Percentiles rank a stretch among this genome's conserved stretches.
Conservation (phyloP, 2,329 filamentous ascomycete genomes). For the Cytospora leucostoma region DNA sequence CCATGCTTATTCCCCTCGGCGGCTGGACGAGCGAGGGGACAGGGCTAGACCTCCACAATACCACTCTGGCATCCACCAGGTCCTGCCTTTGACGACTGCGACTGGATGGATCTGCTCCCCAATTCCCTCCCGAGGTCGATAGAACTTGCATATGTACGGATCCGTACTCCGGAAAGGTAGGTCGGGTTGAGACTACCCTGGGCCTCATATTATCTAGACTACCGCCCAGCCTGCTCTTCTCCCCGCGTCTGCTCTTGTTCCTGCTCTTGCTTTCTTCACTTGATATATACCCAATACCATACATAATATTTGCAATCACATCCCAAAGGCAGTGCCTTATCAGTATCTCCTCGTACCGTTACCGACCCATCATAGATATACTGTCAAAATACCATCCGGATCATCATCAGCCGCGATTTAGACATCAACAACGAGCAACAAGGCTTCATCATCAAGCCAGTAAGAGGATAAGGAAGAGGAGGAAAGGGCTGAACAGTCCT, state of each 20-base stretch:
- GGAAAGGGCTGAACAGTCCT: not conserved
- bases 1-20: conserved; percentile 13
- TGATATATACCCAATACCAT: conserved; percentile 15
- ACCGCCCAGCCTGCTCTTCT: conserved; percentile 12
- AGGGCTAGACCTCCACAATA: conserved; percentile 13
- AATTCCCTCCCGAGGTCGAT: not conserved
- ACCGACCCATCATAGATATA: not conserved
- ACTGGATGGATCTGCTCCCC: conserved; percentile 7
- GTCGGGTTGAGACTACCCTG: conserved; percentile 21
- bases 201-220: conserved; percentile 26
- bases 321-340: not conserved
- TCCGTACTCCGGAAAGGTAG: conserved; percentile 1
- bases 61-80: conserved; percentile 6
- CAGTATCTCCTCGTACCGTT: not conserved
- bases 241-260: not conserved
- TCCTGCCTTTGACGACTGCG: not conserved
- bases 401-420: not conserved
- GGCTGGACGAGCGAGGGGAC: conserved; percentile 20
- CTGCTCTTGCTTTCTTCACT: conserved; percentile 8
- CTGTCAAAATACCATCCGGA: not conserved
- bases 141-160: conserved; percentile 1
- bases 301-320: not conserved
- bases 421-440: not conserved
- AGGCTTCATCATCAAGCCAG: not conserved
- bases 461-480: not conserved